Evolutionary conservation across 768 basidiomycete species (phyloP).

Genomic region (Pholiota molesta): DNA sequence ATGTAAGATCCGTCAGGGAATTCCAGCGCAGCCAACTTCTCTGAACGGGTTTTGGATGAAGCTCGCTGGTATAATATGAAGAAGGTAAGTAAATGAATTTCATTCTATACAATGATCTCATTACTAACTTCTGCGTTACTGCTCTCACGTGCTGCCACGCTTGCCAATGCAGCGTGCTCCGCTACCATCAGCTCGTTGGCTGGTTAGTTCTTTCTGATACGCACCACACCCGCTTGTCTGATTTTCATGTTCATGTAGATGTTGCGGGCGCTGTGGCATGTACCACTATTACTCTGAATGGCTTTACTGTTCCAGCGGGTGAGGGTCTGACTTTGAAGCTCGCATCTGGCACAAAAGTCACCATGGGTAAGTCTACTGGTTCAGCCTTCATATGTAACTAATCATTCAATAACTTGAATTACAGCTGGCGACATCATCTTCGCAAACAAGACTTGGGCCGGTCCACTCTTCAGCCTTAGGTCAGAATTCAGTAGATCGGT

Average conservation of each 20-base stretch:
- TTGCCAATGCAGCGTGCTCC: conserved; percentile 38
- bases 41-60: no score
- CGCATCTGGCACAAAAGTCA: conserved; percentile 54
- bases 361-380: conserved; percentile 46
- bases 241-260: conserved; percentile 5
- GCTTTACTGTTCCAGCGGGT: conserved; percentile 60
- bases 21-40: not conserved
- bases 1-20: not conserved
- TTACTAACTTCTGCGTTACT: conserved; percentile 9
- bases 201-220: conserved; percentile 24
- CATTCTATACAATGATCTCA: no score
- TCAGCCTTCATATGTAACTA: no score
- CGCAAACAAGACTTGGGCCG: conserved; percentile 51
- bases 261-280: conserved; percentile 50
- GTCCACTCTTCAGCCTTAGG: conserved; percentile 51
- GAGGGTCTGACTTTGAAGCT: conserved; percentile 52
- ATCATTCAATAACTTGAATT: no score
- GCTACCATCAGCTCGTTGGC: conserved; percentile 57
- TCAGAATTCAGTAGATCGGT: conserved; percentile 33
- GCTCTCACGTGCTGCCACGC: conserved; percentile 16
- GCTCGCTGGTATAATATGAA: no score
- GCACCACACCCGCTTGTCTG: not conserved
- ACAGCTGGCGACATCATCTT: conserved; percentile 62
- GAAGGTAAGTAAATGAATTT: no score
- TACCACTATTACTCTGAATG: conserved; percentile 57